Evolutionary conservation across 345 rosid species (phyloP).

Genomic region (Bretschneidera sinensis): DNA sequence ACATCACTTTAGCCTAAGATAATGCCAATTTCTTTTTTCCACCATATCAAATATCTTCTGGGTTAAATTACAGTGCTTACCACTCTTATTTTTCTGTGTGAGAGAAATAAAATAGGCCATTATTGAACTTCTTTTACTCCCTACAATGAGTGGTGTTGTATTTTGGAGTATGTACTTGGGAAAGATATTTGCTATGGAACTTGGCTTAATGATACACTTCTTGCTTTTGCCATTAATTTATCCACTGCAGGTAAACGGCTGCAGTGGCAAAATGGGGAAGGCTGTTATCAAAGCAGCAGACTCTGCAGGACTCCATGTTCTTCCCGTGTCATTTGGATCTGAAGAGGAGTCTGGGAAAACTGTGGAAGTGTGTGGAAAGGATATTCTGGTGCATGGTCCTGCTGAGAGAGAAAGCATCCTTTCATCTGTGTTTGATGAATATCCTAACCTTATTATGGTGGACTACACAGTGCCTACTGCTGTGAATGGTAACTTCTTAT

Average conservation of each 20-base stretch:
- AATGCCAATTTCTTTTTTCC: neutral
- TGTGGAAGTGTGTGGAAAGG: constrained; percentile 65
- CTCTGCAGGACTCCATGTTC: constrained; percentile 68
- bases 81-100: neutral
- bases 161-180: neutral
- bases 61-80: too few species aligned
- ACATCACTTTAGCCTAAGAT: too few species aligned
- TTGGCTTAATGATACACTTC: neutral
- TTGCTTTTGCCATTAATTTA: neutral
- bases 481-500: constrained; percentile 61
- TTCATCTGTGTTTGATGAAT: constrained; percentile 44
- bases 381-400: constrained; percentile 68
- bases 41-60: too few species aligned
- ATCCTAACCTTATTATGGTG: constrained; percentile 73
- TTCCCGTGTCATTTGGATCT: constrained; percentile 78
- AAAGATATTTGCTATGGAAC: neutral
- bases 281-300: constrained; percentile 85
- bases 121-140: constrained; percentile 7
- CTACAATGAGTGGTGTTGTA: neutral
- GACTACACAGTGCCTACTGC: constrained; percentile 85
- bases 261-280: constrained; percentile 86
- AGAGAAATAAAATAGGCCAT: neutral
- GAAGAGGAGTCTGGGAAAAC: constrained; percentile 54
- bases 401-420: constrained; percentile 65
- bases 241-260: constrained; percentile 67